Conservation (phyloP, 2,329 filamentous ascomycete genomes). For the Herpotrichia juniperi region DNA sequence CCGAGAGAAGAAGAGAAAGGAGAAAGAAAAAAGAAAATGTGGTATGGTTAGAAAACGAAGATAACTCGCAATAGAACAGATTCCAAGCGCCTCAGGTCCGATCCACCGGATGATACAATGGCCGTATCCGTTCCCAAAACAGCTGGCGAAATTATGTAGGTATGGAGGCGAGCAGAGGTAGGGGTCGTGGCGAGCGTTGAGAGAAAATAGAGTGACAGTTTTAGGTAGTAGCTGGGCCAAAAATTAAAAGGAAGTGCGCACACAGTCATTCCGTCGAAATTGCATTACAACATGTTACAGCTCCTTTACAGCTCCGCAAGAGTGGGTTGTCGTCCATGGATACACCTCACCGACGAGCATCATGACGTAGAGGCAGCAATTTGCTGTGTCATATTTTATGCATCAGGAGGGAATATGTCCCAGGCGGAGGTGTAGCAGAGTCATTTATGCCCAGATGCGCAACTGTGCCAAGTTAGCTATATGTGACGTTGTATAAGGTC, state of each 20-base stretch:
- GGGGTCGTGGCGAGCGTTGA: slow-evolving; percentile 28
- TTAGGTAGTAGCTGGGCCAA: slow-evolving; percentile 33
- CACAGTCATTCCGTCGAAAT: slow-evolving; percentile 35
- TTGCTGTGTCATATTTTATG: not conserved
- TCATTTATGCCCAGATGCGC: slow-evolving; percentile 58
- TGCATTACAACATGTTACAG: slow-evolving; percentile 37
- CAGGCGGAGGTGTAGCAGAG: slow-evolving; percentile 8
- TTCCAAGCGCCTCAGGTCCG: slow-evolving; percentile 38
- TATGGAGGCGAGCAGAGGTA: slow-evolving; percentile 20
- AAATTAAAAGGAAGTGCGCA: slow-evolving; percentile 33
- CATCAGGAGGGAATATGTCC: not conserved
- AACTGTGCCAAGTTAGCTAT: slow-evolving; percentile 47
- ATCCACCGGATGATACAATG: slow-evolving; percentile 32
- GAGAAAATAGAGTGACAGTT: slow-evolving; percentile 17
- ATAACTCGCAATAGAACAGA: slow-evolving; percentile 27
- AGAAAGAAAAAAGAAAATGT: slow-evolving; percentile 24
- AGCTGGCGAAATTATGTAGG: slow-evolving; percentile 39
- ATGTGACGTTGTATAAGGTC: slow-evolving; percentile 9
- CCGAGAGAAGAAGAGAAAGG: too few species aligned
- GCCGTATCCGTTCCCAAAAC: slow-evolving; percentile 34
- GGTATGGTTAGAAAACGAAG: slow-evolving; percentile 39
- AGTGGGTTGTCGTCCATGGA: not conserved
- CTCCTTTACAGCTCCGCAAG: not conserved
- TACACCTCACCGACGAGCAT: not conserved
- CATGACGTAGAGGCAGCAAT: not conserved